Base-by-base conservation (phyloP, 768 basidiomycete species). In the Daedalea quercina region DNA sequence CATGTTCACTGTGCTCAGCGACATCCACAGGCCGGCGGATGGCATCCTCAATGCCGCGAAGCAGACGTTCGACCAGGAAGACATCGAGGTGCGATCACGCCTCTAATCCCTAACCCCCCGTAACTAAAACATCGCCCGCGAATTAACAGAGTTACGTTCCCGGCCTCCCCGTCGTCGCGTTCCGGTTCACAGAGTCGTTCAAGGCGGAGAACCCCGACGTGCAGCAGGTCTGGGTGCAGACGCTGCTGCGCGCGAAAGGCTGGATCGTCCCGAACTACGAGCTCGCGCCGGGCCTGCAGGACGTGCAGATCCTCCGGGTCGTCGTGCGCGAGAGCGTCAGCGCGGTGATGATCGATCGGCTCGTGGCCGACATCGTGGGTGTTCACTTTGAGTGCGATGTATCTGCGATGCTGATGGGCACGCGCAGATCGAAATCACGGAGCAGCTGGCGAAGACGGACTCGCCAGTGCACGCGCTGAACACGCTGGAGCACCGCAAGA, bases 311-410 rank as follows among this genome's bases (percentile, higher is more conserved):
- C 54, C 70, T 85, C 48, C 78, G 84, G 51, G 82, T 82, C 20
- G 82, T 84, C 35, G 73, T 84, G 19, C 70, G 77, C 54, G 82
- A 83, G 68, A 78, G 70, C 44, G 67, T 77, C 57, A 72, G 75
- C 12, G 78, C 80, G 51, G 71, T 74, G 44, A 75, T 77, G 53
- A 67, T 70, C 51, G 69, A 70, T 51, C 71, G 80, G 51, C 75
- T 93, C 22, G 68, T 92, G 20, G 68, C 68, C 2, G 90, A 93
- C 54, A 71, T 92, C 44, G 84, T 87, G 60, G 67, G 83, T 70
- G 6, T 23, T 42, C 23, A 7, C 44, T 50, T 6, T 15, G 11
- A 6, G 47, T 46, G 50, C 24, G 20, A 11, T 34, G 44, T 23
- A 42, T 52, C 37, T 55, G 46, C 35, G 3, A 9, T 45, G 12